phyloP scores from a whole-genome alignment of 2,329 filamentous ascomycete genomes.

The Cytospora paraplurivora region DNA sequence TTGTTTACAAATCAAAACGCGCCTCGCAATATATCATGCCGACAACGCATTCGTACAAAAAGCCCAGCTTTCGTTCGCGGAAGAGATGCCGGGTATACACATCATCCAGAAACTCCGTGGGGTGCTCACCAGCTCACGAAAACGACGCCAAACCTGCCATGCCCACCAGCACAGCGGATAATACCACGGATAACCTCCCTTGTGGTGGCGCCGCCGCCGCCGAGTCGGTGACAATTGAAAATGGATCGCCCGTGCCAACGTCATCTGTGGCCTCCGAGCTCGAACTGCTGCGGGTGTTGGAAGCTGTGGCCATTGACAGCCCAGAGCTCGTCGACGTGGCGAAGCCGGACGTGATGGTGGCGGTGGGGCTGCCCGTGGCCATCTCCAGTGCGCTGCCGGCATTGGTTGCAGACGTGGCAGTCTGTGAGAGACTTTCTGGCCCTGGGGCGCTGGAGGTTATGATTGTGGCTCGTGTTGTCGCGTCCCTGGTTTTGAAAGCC shows the following conservation, averaged over 20 bases:
- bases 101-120: not conserved
- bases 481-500: not conserved
- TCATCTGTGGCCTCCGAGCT: not conserved
- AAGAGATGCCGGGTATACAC: not conserved
- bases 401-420: not conserved
- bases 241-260: conserved; percentile 22
- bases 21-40: not conserved
- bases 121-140: not conserved
- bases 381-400: not conserved
- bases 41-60: not conserved
- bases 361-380: not conserved
- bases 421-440: not conserved
- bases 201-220: not conserved
- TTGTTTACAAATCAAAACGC: not conserved
- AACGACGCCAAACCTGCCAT: not conserved
- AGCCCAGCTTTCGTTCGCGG: not conserved
- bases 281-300: conserved; percentile 1
- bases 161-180: not conserved
- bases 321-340: conserved; percentile 14
- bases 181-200: not conserved
- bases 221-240: conserved; percentile 12
- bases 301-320: not conserved
- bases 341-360: conserved; percentile 4
- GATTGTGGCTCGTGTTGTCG: not conserved
- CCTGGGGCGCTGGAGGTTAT: not conserved